Base-by-base conservation (phyloP, 495 filamentous ascomycete genomes). In the Hypoxylon lenormandii region DNA sequence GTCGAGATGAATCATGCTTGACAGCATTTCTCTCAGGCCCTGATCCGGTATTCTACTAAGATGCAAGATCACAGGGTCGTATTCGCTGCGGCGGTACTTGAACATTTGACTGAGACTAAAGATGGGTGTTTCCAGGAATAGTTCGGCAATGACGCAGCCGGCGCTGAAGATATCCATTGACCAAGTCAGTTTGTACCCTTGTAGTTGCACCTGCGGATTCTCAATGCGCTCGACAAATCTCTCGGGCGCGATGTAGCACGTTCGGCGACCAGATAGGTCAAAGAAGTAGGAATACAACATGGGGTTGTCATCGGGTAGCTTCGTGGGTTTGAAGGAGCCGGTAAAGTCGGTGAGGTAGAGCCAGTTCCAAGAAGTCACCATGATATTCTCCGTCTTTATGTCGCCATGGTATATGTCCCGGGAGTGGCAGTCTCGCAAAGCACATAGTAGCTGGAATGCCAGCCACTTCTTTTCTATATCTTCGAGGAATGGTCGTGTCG, bases 341-440 rank as follows among this genome's bases (percentile, higher is more conserved):
- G 95, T 96, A 77, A 97, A 99, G 76, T 99, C 96, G 2, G 94
- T 87, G 10, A 99, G 86, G 76, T 97, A 98, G 12, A 99, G 88
- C 96, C 96, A 99, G 79, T 98, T 97, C 96, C 96, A 99, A 22
- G 96, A 97, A 0, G 96, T 99, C 42, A 98, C 94, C 50, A 99
- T 82, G 26, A 92, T 87, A 71, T 98, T 99, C 78, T 98, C 94
- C 0, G 95, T 93, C 80, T 99, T 99, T 79, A 99, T 97, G 76
- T 99, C 96, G 36, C 96, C 96, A 76, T 99, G 96, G 77, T 91
- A 97, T 52, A 98, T 83, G 62, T 93, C 91, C n/a, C 91, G 84
- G 42, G 89, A 83, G 78, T 99, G 96, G 70, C 92, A 97, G 74
- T 99, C 96, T 33, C 94, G 88, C 54, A 98, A 82, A 6, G 91